These are phyloP conservation scores for Leccinum uliginosum DNA, from an alignment of 768 basidiomycete genomes.

Conservation along the genomic window DNA sequence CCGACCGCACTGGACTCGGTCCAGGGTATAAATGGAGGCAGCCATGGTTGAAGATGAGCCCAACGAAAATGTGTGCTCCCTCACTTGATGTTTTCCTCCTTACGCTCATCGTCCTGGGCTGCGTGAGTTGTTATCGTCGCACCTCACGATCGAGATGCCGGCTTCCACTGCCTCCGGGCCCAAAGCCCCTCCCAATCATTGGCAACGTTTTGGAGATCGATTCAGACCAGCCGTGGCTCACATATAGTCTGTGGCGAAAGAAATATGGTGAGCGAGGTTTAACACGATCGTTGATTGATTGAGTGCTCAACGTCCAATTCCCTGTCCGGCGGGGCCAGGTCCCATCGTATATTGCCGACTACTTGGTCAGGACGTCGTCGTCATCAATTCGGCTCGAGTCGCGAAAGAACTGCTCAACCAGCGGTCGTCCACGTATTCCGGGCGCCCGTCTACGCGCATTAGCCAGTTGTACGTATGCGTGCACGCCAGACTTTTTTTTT, in stretches of 20 bases:
- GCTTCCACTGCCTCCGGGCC: slow-evolving; percentile 22
- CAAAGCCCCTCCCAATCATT: slow-evolving; percentile 20
- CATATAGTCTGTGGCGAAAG: slow-evolving; percentile 26
- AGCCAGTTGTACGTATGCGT: slow-evolving; percentile 20
- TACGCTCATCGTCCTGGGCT: slow-evolving; percentile 8
- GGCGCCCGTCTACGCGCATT: slow-evolving; percentile 19
- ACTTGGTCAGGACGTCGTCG: slow-evolving; percentile 23
- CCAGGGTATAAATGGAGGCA: slow-evolving; percentile 14
- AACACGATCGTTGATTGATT: neutral
- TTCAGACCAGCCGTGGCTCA: slow-evolving; percentile 22
- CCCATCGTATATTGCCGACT: slow-evolving; percentile 27
- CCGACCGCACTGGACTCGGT: neutral
- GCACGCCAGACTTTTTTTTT: neutral
- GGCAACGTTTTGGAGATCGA: slow-evolving; percentile 25
- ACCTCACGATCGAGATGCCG: slow-evolving; percentile 2
- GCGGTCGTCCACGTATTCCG: slow-evolving; percentile 28
- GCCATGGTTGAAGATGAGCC: neutral
- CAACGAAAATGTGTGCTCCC: slow-evolving; percentile 10
- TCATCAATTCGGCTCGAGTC: slow-evolving; percentile 25
- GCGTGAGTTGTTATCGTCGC: slow-evolving; percentile 6
- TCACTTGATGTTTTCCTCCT: slow-evolving; percentile 9
- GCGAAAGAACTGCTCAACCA: slow-evolving; percentile 28
- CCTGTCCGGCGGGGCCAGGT: slow-evolving; percentile 11
- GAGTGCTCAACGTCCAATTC: neutral
- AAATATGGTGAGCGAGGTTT: slow-evolving; percentile 22